A percentile compares a stretch with the other conserved stretches of the same genome.
These are phyloP conservation scores for Periconia sp. DNA, from an alignment of 2,329 filamentous ascomycete genomes.

Conservation along the genomic window DNA sequence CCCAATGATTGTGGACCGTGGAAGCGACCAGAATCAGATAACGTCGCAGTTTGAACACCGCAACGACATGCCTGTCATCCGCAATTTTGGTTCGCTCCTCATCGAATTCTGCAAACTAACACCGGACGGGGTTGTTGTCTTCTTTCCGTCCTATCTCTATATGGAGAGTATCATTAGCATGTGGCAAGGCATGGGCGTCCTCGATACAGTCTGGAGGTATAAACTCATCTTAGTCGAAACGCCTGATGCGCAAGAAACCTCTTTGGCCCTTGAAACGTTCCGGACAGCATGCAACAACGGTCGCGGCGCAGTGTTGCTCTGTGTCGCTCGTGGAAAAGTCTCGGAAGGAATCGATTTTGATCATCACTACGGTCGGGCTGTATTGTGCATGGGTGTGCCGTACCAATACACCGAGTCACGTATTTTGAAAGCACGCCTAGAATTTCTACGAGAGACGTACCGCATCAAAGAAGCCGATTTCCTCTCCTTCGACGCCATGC, in stretches of 20 bases:
- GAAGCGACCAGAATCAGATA: conserved; percentile 90
- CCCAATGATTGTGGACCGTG: conserved; percentile 95
- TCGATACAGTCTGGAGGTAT: conserved; percentile 99
- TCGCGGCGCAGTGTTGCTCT: conserved; percentile 88
- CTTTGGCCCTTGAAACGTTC: conserved; percentile 92
- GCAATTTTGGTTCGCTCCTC: conserved; percentile 92
- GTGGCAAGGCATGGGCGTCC: conserved; percentile 98
- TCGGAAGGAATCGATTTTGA: conserved; percentile 99
- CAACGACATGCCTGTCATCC: conserved; percentile 94
- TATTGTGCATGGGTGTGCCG: conserved; percentile 94
- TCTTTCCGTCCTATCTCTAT: conserved; percentile 98
- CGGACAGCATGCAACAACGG: conserved; percentile 98
- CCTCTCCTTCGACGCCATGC: conserved; percentile 97
- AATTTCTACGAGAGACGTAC: conserved; percentile 97
- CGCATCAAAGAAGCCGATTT: conserved; percentile 97
- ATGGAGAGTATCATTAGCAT: conserved; percentile 99
- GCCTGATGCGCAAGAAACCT: conserved; percentile 95
- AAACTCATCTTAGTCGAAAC: conserved; percentile 98
- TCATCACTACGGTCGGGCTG: conserved; percentile 95
- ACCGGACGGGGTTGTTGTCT: conserved; percentile 97
- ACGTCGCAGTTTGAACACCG: conserved; percentile 94
- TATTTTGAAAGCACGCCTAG: conserved; percentile 91
- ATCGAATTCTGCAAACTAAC: conserved; percentile 97
- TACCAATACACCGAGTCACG: conserved; percentile 99
- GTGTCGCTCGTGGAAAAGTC: conserved; percentile 95